Percentiles rank a stretch among this genome's conserved stretches.
These are phyloP conservation scores for Nymphaea thermarum DNA, from an alignment of 164 flowering plant species.

Conservation along the genomic window DNA sequence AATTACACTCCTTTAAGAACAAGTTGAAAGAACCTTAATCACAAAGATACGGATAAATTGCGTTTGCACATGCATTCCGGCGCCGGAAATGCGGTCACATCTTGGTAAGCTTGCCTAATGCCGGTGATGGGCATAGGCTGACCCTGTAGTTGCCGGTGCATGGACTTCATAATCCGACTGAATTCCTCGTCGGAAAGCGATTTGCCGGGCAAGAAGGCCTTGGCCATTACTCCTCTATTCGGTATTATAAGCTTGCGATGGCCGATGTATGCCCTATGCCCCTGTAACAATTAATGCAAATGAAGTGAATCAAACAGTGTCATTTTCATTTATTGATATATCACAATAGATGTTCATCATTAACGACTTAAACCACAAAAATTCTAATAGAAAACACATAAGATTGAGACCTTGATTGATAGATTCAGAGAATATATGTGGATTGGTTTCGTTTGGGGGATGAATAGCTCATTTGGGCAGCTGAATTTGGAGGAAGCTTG, in stretches of 20 bases:
- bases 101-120: constrained; percentile 45
- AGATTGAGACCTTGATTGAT: not conserved
- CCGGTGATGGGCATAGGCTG: constrained; percentile 70
- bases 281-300: constrained; percentile 26
- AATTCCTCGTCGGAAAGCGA: constrained; percentile 55
- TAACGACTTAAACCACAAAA: no score
- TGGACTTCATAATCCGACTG: constrained; percentile 44
- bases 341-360: not conserved
- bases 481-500: no score
- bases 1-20: no score
- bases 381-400: no score
- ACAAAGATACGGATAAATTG: no score
- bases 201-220: constrained; percentile 26
- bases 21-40: no score
- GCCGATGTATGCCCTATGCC: constrained; percentile 87
- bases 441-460: not conserved
- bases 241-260: constrained; percentile 91
- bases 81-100: constrained; percentile 83
- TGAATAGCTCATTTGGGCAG: no score
- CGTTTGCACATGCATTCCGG: constrained; percentile 85
- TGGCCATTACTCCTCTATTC: constrained; percentile 86
- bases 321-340: not conserved
- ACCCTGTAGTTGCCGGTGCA: constrained; percentile 77
- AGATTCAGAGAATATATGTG: not conserved
- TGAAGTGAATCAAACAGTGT: no score